These are phyloP conservation scores for Nannizzia gypsea DNA, from an alignment of 2,329 filamentous ascomycete genomes.

Conservation along the genomic window DNA sequence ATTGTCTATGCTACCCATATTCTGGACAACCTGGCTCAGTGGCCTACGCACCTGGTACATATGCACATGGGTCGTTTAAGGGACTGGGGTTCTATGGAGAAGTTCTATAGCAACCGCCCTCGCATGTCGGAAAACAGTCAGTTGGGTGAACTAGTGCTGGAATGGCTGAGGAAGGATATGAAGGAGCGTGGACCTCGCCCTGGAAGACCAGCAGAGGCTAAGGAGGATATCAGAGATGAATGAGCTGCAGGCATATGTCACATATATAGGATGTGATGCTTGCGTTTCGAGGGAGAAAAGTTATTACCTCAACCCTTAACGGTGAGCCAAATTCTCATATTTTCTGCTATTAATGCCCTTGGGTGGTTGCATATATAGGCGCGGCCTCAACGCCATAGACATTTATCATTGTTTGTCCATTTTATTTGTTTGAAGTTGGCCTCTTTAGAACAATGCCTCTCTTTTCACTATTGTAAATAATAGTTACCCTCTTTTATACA, in stretches of 20 bases:
- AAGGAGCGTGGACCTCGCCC: conserved; percentile 64
- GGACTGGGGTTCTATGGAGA: conserved; percentile 66
- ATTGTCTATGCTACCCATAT: conserved; percentile 98
- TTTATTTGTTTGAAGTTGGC: conserved; percentile 12
- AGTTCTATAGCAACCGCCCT: conserved; percentile 49
- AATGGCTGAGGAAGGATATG: conserved; percentile 75
- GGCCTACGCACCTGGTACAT: conserved; percentile 92
- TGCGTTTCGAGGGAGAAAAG: not conserved
- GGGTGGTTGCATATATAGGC: conserved; percentile 12
- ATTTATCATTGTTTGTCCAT: conserved; percentile 5
- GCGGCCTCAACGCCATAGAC: conserved; percentile 17
- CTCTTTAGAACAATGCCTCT: conserved; percentile 3
- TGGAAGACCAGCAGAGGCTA: conserved; percentile 41
- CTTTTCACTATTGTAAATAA: conserved; percentile 14
- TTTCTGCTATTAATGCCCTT: conserved; percentile 10
- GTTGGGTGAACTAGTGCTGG: conserved; percentile 74
- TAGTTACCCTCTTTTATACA: not conserved
- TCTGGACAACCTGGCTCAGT: conserved; percentile 82
- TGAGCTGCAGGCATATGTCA: not conserved
- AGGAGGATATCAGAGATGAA: not conserved
- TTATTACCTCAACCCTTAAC: conserved; percentile 11
- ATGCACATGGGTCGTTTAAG: conserved; percentile 84
- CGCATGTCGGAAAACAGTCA: conserved; percentile 61
- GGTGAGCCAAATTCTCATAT: conserved; percentile 11
- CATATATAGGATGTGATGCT: not conserved